Conservation (phyloP, 2,329 filamentous ascomycete species). For the Monosporascus sp. region DNA sequence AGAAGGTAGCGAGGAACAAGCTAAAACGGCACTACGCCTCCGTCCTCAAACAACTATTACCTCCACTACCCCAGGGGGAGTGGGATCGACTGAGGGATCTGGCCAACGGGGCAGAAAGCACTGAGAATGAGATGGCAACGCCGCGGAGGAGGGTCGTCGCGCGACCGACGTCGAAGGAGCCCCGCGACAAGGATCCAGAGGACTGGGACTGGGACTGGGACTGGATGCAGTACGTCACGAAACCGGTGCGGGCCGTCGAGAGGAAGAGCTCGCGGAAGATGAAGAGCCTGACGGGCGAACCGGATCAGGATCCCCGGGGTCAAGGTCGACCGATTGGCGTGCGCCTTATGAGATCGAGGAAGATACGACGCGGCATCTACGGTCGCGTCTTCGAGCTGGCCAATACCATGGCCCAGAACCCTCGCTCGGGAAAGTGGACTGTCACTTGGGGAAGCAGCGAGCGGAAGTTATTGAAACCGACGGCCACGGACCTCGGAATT, state of each 20-base stretch:
- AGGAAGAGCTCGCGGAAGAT: constrained; percentile 27
- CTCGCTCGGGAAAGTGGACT: constrained; percentile 18
- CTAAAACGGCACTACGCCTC: constrained; percentile 43
- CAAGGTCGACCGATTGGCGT: constrained; percentile 27
- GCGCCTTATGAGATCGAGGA: constrained; percentile 32
- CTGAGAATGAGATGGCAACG: constrained; percentile 29
- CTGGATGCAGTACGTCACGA: constrained; percentile 38
- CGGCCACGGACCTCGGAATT: constrained; percentile 34
- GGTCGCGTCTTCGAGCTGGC: constrained; percentile 21
- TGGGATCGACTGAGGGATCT: constrained; percentile 51
- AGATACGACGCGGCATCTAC: constrained; percentile 43
- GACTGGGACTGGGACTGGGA: constrained; percentile 35
- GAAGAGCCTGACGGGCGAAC: constrained; percentile 31
- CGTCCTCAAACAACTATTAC: constrained; percentile 41
- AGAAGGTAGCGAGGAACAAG: constrained; percentile 36
- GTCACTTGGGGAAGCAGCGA: constrained; percentile 42
- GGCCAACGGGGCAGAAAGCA: constrained; percentile 34
- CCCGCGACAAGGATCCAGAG: neutral
- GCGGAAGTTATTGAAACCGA: constrained; percentile 24
- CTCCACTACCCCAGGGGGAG: constrained; percentile 48
- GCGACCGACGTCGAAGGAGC: neutral
- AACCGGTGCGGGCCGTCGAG: constrained; percentile 35
- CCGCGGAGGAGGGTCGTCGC: constrained; percentile 32
- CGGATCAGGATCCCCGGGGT: constrained; percentile 30
- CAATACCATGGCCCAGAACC: constrained; percentile 31